phyloP scores from a whole-genome alignment of 2,329 filamentous ascomycete genomes.

The Cryoendolithus antarcticus region DNA sequence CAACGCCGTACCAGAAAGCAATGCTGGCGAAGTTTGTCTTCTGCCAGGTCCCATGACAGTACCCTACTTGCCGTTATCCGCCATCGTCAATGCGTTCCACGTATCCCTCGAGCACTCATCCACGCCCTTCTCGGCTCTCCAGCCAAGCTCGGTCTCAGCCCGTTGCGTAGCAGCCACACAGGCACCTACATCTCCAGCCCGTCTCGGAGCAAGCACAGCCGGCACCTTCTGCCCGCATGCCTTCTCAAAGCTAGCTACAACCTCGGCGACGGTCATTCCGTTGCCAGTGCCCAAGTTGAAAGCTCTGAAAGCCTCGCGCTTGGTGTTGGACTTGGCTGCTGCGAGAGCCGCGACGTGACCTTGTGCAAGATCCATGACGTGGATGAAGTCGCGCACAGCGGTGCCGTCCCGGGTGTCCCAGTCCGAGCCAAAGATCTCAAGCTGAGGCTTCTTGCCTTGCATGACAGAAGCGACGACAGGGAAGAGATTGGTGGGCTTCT shows the following conservation, averaged over 20 bases:
- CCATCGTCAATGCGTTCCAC: slow-evolving; percentile 21
- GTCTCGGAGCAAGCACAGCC: slow-evolving; percentile 24
- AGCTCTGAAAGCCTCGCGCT: slow-evolving; percentile 22
- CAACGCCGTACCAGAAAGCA: too few relatives aligned
- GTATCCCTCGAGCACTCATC: slow-evolving; percentile 26
- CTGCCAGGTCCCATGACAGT: too few relatives aligned
- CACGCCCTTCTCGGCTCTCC: slow-evolving; percentile 26
- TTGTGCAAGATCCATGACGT: slow-evolving; percentile 52
- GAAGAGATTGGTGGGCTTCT: slow-evolving; percentile 51
- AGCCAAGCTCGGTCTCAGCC: slow-evolving; percentile 27
- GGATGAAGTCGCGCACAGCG: slow-evolving; percentile 55
- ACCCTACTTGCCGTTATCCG: slow-evolving; percentile 1
- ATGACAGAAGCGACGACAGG: slow-evolving; percentile 52
- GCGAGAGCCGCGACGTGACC: slow-evolving; percentile 51
- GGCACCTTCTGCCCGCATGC: slow-evolving; percentile 25
- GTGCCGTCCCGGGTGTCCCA: slow-evolving; percentile 56
- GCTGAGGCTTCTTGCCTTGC: slow-evolving; percentile 38
- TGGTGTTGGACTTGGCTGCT: slow-evolving; percentile 21
- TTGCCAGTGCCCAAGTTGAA: slow-evolving; percentile 32
- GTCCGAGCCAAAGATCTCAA: slow-evolving; percentile 52
- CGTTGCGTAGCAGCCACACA: slow-evolving; percentile 28
- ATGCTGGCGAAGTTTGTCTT: too few relatives aligned
- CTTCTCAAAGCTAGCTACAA: slow-evolving; percentile 27
- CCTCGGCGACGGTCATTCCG: slow-evolving; percentile 33
- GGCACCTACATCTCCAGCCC: slow-evolving; percentile 30